These are phyloP conservation scores for Scalesia atractyloides DNA, from an alignment of 129 eudicot genomes.

Conservation along the genomic window DNA sequence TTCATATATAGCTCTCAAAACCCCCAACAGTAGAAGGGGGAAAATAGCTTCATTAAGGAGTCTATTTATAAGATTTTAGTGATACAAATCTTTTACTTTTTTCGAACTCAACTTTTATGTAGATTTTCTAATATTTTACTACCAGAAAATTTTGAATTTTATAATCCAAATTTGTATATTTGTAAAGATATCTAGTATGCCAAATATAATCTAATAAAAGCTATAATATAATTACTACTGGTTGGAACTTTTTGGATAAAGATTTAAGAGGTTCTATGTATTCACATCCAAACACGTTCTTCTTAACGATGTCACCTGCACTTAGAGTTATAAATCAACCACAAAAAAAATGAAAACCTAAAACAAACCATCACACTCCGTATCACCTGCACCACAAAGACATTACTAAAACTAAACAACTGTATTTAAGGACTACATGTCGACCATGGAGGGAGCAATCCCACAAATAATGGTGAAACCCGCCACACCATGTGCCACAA, in stretches of 20 bases:
- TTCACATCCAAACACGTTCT: too few species aligned
- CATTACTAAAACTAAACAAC: too few species aligned
- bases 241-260: background rate
- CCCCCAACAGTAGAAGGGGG: background rate
- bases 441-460: too few species aligned
- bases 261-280: background rate
- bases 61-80: background rate
- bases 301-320: too few species aligned
- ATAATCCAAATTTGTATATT: background rate
- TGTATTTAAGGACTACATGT: too few species aligned
- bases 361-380: too few species aligned
- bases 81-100: background rate
- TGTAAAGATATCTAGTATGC: background rate
- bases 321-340: too few species aligned
- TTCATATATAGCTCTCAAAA: background rate
- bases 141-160: background rate
- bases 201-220: background rate
- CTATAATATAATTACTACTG: background rate
- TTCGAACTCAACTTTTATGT: background rate
- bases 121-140: background rate
- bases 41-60: background rate
- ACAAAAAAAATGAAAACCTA: too few species aligned
- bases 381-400: too few species aligned
- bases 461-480: too few species aligned
- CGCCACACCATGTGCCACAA: too few species aligned